Evolutionary conservation across 179 eudicot species (phyloP).

Genomic region (Silene coronaria): DNA sequence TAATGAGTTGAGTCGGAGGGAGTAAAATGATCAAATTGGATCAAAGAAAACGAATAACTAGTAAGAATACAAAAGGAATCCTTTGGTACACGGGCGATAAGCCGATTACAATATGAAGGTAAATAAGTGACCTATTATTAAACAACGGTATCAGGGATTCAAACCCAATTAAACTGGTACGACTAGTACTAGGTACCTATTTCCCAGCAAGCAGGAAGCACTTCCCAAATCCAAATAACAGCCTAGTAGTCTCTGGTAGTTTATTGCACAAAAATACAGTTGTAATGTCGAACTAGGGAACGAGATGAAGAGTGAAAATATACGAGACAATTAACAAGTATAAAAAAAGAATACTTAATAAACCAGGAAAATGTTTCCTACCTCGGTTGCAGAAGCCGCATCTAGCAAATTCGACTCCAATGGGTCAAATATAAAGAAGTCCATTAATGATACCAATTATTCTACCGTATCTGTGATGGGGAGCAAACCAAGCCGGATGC

Average conservation of each 20-base stretch:
- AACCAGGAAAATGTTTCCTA: slow-evolving; percentile 18
- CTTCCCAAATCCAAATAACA: slow-evolving; percentile 23
- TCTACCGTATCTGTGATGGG: slow-evolving; percentile 64
- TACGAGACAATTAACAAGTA: neutral
- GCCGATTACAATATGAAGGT: neutral
- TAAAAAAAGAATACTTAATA: slow-evolving; percentile 9
- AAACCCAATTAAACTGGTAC: slow-evolving; percentile 12
- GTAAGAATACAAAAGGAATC: slow-evolving; percentile 1
- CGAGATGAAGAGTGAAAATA: neutral
- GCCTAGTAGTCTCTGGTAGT: slow-evolving; percentile 18
- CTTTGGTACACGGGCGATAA: neutral
- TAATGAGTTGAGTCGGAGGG: too few relatives aligned
- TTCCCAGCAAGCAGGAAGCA: slow-evolving; percentile 15
- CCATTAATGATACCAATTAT: neutral
- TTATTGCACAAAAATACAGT: slow-evolving; percentile 29
- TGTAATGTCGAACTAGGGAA: slow-evolving; percentile 12
- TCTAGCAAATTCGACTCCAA: slow-evolving; percentile 17
- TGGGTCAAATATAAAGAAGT: slow-evolving; percentile 8
- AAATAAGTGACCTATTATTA: slow-evolving; percentile 6
- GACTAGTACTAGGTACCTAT: slow-evolving; percentile 9
- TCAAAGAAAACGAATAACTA: neutral
- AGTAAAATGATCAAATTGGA: neutral
- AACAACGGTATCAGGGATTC: slow-evolving; percentile 12
- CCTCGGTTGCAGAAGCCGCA: slow-evolving; percentile 21
- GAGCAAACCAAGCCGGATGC: slow-evolving; percentile 89